Base-by-base conservation (phyloP, 495 filamentous ascomycete species). In the Podospora didyma region DNA sequence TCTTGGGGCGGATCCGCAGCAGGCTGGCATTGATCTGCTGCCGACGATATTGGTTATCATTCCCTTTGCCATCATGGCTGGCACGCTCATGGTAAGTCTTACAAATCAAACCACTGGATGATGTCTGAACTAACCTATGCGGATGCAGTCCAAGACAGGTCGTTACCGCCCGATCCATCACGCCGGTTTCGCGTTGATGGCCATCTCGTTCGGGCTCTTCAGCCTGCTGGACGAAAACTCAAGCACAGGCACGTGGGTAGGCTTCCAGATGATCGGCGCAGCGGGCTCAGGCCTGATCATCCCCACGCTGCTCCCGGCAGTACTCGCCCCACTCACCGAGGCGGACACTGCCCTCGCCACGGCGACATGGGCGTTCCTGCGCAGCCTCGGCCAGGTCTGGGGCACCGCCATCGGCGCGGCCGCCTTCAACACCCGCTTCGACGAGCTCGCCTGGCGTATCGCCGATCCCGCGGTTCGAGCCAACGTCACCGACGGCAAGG, bases 381-480 rank as follows among this genome's bases (percentile, higher is more conserved):
- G 79, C 3, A 68, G 56, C 42, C 77, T 81, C 42, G 80, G 78
- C 1, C 49, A 51, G 19, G 68, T 82, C n/a, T 82, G 79, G 79
- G 80, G 77, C 1, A 69, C 77, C 0, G 60, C 77, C 2, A 69
- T 83, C 37, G 72, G 79, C 2, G 65, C 70, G 0, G 69, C 74
- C 2, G 67, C 80, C 14, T 81, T 82, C 66, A 80, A 22, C 14
- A 66, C 61, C 47, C 68, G 53, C 16, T 66, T 68, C 21, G 47
- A 51, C 20, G 31, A 62, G 53, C 48, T 70, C 9, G 51, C 51
- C 55, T 20, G 41, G 12, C 23, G 7, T 12, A 62, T 69, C 44
- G 54, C 20, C 14, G 50, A 68, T 49, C 19, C n/a, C 20, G 49
- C 22, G 12, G 57, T 60, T 31, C 35, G 34, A 11, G 61, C 52